A percentile compares a stretch with the other conserved stretches of the same genome.
These are phyloP conservation scores for Beta lomatogona DNA, from an alignment of 179 eudicot species.

Conservation along the genomic window DNA sequence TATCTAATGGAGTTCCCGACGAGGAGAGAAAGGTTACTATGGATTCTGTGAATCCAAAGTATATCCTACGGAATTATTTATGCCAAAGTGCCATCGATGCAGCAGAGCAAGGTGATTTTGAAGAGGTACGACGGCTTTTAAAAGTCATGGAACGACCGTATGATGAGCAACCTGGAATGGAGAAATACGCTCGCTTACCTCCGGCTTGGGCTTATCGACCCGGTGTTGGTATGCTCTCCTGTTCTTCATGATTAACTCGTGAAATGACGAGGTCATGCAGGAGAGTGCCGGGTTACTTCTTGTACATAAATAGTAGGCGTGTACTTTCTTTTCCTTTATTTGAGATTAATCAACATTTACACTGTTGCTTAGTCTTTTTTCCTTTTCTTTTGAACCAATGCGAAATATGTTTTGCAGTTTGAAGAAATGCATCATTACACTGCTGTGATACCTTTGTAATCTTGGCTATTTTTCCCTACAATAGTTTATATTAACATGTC, in stretches of 20 bases:
- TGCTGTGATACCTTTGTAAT: no score
- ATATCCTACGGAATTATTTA: constrained; percentile 83
- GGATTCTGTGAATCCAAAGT: constrained; percentile 93
- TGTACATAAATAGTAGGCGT: constrained; percentile 29
- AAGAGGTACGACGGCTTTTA: constrained; percentile 66
- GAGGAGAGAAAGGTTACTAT: constrained; percentile 80
- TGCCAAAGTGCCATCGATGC: constrained; percentile 94
- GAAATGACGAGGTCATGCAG: constrained; percentile 1
- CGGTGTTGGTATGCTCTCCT: constrained; percentile 97
- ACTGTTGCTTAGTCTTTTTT: neutral
- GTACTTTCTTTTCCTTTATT: constrained; percentile 10
- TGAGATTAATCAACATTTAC: neutral
- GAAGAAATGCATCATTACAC: no score
- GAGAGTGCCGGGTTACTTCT: constrained; percentile 5
- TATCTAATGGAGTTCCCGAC: constrained; percentile 58
- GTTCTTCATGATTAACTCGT: constrained; percentile 64
- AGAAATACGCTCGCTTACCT: constrained; percentile 92
- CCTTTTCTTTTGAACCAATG: neutral
- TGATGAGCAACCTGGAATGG: constrained; percentile 98
- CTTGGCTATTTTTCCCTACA: no score
- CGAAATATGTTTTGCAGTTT: neutral
- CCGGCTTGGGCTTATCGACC: constrained; percentile 99
- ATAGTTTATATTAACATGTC: no score
- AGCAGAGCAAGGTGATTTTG: constrained; percentile 93
- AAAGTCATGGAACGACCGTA: constrained; percentile 87